phyloP scores from a whole-genome alignment of 495 filamentous ascomycete genomes.

The Penicillium herquei region DNA sequence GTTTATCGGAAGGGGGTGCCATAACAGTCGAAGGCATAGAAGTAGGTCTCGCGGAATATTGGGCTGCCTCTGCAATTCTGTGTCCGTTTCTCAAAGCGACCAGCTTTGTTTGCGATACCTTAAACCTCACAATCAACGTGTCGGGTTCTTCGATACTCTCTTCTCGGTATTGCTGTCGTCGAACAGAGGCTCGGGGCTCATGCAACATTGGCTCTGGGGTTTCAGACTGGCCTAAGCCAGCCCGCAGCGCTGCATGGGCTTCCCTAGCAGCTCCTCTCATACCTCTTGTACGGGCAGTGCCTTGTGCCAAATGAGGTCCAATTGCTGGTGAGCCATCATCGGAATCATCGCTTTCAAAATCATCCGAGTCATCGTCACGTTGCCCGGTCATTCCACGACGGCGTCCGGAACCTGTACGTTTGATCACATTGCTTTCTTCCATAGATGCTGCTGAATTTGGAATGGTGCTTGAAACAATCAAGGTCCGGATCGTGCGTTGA shows the following conservation, averaged over 20 bases:
- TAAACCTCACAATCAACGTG: constrained; percentile 69
- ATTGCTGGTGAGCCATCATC: constrained; percentile 82
- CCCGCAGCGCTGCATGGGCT: constrained; percentile 69
- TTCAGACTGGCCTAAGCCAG: constrained; percentile 79
- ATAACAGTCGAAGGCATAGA: constrained; percentile 44
- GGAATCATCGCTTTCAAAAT: constrained; percentile 84
- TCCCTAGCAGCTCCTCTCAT: constrained; percentile 83
- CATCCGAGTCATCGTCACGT: constrained; percentile 77
- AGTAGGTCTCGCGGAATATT: constrained; percentile 24
- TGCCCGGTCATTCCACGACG: constrained; percentile 43
- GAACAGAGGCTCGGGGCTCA: constrained; percentile 65
- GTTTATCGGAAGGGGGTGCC: constrained; percentile 54
- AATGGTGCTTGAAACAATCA: constrained; percentile 86
- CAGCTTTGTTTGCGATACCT: constrained; percentile 57
- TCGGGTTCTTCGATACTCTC: constrained; percentile 66
- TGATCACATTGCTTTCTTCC: constrained; percentile 84
- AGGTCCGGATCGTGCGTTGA: constrained; percentile 83
- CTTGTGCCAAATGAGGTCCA: constrained; percentile 60
- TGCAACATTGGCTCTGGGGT: constrained; percentile 77
- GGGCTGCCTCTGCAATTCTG: constrained; percentile 15
- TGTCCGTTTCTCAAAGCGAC: constrained; percentile 22
- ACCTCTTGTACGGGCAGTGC: constrained; percentile 80
- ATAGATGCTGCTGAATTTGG: constrained; percentile 78
- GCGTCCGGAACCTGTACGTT: constrained; percentile 61
- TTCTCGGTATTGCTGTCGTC: constrained; percentile 64